Evolutionary conservation across 495 filamentous ascomycete species (phyloP).

Genomic region (Clohesyomyces aquaticus): DNA sequence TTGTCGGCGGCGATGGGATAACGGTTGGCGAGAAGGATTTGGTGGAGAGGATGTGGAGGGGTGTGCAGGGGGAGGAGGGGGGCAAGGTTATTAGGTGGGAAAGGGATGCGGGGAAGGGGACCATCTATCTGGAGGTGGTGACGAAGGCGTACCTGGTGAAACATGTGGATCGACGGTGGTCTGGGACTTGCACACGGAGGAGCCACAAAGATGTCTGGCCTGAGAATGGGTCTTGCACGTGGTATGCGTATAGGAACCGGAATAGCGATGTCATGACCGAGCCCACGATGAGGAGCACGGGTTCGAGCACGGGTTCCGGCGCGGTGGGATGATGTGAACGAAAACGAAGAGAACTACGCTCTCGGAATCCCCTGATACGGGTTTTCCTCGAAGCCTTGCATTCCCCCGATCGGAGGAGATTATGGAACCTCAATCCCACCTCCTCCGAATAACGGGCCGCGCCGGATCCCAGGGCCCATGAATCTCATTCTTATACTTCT

Average conservation of each 20-base stretch:
- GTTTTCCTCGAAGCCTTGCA: no score
- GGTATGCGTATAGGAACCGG: conserved; percentile 28
- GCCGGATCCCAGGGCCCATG: conserved; percentile 98
- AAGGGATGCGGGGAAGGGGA: conserved; percentile 4
- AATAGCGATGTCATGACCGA: not conserved
- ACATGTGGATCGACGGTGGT: conserved; percentile 13
- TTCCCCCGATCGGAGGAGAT: no score
- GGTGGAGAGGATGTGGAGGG: conserved; percentile 29
- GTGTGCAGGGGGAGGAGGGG: conserved; percentile 11
- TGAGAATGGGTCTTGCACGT: conserved; percentile 30
- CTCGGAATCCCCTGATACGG: no score
- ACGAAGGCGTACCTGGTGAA: conserved; percentile 16
- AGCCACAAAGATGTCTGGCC: conserved; percentile 21
- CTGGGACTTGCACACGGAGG: conserved; percentile 1
- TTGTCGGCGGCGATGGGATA: conserved; percentile 35
- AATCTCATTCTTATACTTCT: conserved; percentile 99
- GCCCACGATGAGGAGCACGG: conserved; percentile 1
- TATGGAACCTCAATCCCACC: conserved; percentile 66
- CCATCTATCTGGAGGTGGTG: conserved; percentile 32
- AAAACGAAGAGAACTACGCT: no score
- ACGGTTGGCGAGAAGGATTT: conserved; percentile 29
- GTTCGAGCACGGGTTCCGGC: no score
- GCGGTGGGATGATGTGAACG: no score
- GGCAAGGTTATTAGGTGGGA: conserved; percentile 33
- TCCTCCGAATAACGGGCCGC: conserved; percentile 70